These are phyloP conservation scores for Aspergillus candidus DNA, from an alignment of 2,329 filamentous ascomycete species.

Conservation along the genomic window DNA sequence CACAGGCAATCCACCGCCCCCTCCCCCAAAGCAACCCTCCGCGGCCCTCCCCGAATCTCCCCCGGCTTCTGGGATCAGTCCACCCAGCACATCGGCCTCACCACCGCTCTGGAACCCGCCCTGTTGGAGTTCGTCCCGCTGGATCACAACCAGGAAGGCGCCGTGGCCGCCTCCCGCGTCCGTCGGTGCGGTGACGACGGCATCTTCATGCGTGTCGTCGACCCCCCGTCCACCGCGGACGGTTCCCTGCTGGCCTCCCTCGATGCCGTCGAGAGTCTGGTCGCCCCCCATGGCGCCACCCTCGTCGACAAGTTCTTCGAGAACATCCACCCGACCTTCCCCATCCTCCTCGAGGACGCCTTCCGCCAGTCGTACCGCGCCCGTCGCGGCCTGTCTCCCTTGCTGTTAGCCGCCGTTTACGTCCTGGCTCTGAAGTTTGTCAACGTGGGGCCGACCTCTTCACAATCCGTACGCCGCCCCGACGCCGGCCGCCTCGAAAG, in stretches of 20 bases:
- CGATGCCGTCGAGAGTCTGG: constrained; percentile 39
- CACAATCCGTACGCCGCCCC: constrained; percentile 60
- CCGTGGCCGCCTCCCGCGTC: constrained; percentile 31
- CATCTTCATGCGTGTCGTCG: constrained; percentile 37
- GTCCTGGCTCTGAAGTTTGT: constrained; percentile 85
- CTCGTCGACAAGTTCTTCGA: constrained; percentile 41
- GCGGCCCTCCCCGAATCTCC: constrained; percentile 22
- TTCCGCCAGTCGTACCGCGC: constrained; percentile 41
- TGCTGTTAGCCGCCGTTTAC: constrained; percentile 45
- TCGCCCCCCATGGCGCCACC: constrained; percentile 39
- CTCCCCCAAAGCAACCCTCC: constrained; percentile 15
- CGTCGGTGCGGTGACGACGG: constrained; percentile 34
- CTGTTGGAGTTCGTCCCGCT: constrained; percentile 36
- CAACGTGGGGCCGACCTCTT: constrained; percentile 62
- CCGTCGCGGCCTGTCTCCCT: constrained; percentile 32
- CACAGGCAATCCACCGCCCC: constrained; percentile 22
- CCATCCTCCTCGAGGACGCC: constrained; percentile 37
- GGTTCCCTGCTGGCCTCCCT: constrained; percentile 30
- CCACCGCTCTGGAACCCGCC: constrained; percentile 38
- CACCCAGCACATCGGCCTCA: constrained; percentile 39
- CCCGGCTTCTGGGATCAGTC: constrained; percentile 31
- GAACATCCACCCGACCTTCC: constrained; percentile 39
- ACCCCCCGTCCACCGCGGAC: constrained; percentile 26
- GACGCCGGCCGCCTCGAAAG: constrained; percentile 68
- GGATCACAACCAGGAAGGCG: constrained; percentile 36